Evolutionary conservation across 2,329 filamentous ascomycete genomes (phyloP), one percentile per base, ranked within the genome.

Genomic region (Venturia aucupariae): DNA sequence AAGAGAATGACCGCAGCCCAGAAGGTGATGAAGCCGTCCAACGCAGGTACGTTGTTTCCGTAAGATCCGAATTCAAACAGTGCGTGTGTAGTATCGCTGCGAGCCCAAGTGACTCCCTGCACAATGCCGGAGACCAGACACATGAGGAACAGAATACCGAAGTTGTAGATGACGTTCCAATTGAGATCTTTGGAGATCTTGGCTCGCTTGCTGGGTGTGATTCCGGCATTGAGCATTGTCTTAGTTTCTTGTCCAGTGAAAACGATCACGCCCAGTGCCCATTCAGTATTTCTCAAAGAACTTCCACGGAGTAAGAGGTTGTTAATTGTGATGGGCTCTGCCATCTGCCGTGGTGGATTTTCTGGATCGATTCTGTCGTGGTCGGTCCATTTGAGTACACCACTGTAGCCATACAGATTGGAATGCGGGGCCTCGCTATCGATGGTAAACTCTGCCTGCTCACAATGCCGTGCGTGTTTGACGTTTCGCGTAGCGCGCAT

Each of bases 141-240:
- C 86, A 99, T 95, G 72, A 87, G 73, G 71, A 96, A 87, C 17
- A 99, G 84, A 69, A 99, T 86, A 70, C 89, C 80, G 73, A 99
- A 97, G 77, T 99, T 99, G 83, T 92, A 96, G 66, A 97, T 84
- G 75, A 99, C 92, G 75, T 96, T 96, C 84, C 91, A 95, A 79
- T 99, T 99, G 69, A 99, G 84, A 74, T 96, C 92, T 67, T 91
- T 88, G 63, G 92, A 90, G 70, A 99, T 92, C 69, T 90, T 87
- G 44, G 94, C 86, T 67, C 93, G 89, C 80, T 99, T 99, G 74
- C 86, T 96, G 15, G 95, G 94, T 1, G 94, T 99, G 67, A 93
- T 88, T 66, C 94, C 94, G 35, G 94, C 90, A 74, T 99, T 99
- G 79, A 97, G 89, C 94, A 99, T 99, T 74, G 97, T 97, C 79